Evolutionary conservation across 228 moss, liverwort and hornwort genomes (phyloP).

Genomic region (Sphagnum magellanicum): DNA sequence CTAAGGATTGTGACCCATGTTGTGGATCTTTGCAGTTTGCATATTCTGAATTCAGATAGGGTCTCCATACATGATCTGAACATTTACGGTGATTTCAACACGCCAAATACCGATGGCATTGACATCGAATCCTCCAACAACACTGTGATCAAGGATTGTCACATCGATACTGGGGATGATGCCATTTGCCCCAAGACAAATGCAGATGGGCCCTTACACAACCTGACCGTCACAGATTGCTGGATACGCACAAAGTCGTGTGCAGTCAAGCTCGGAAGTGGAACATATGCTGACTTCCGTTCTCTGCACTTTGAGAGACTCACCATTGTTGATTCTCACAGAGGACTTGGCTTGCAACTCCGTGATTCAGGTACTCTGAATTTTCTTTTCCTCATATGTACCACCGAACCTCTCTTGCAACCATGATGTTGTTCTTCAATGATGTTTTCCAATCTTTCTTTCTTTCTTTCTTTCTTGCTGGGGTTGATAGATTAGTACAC

Average conservation of each 20-base stretch:
- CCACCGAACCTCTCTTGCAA: too few species aligned
- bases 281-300: slow-evolving; percentile 35
- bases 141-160: slow-evolving; percentile 63
- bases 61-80: slow-evolving; percentile 51
- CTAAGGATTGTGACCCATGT: too few species aligned
- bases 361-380: slow-evolving; percentile 64
- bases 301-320: slow-evolving; percentile 72
- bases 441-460: too few species aligned
- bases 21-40: slow-evolving; percentile 46
- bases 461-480: too few species aligned
- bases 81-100: slow-evolving; percentile 79
- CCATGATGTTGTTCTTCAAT: too few species aligned
- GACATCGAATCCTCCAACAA: slow-evolving; percentile 89
- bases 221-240: slow-evolving; percentile 71
- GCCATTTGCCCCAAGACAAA: slow-evolving; percentile 76
- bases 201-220: slow-evolving; percentile 38
- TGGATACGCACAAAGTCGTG: slow-evolving; percentile 92
- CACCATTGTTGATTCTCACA: slow-evolving; percentile 67
- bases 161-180: slow-evolving; percentile 90
- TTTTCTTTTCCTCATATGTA: too few species aligned
- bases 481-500: too few species aligned
- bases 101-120: slow-evolving; percentile 89
- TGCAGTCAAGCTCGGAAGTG: slow-evolving; percentile 81
- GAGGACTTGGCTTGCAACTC: slow-evolving; percentile 81
- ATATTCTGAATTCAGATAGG: slow-evolving; percentile 45